These are phyloP conservation scores for Geotrichum histeridarum DNA, from an alignment of 1,139 yeast genomes.

Conservation along the genomic window DNA sequence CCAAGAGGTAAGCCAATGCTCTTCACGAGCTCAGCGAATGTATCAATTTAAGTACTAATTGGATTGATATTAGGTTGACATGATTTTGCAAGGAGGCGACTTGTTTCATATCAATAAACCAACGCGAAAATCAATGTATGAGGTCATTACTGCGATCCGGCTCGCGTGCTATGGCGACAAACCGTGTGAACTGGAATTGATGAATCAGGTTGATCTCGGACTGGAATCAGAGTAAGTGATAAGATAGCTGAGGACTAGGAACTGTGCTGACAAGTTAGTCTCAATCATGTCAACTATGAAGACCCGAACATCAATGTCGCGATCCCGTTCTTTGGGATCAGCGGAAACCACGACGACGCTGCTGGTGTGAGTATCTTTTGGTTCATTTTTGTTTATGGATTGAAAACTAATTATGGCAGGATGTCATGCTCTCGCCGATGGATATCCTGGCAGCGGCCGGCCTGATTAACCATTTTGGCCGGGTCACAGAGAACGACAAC, in stretches of 20 bases:
- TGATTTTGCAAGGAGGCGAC: slow-evolving; percentile 91
- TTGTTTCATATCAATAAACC: slow-evolving; percentile 89
- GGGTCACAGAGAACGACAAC: slow-evolving; percentile 68
- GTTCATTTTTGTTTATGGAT: not conserved
- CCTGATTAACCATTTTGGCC: slow-evolving; percentile 82
- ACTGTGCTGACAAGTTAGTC: slow-evolving; percentile 23
- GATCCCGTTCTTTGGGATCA: slow-evolving; percentile 88
- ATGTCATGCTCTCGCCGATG: slow-evolving; percentile 70
- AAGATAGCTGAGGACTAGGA: not conserved
- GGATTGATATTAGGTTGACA: slow-evolving; percentile 50
- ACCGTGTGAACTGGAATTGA: slow-evolving; percentile 79
- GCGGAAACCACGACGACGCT: slow-evolving; percentile 97
- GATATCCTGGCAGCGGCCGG: slow-evolving; percentile 82
- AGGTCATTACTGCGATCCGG: slow-evolving; percentile 71
- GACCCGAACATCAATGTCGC: slow-evolving; percentile 86
- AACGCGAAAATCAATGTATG: slow-evolving; percentile 75
- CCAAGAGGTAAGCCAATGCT: slow-evolving; percentile 43
- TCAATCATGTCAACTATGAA: slow-evolving; percentile 75
- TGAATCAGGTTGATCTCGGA: slow-evolving; percentile 69
- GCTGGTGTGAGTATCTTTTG: slow-evolving; percentile 53
- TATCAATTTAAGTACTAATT: not conserved
- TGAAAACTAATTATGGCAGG: slow-evolving; percentile 1
- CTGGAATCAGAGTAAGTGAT: slow-evolving; percentile 46
- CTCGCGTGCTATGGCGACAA: slow-evolving; percentile 75
- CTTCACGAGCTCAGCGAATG: not conserved